Evolutionary conservation across 148 eudicot species (phyloP).

Genomic region (Rhododendron vialii): DNA sequence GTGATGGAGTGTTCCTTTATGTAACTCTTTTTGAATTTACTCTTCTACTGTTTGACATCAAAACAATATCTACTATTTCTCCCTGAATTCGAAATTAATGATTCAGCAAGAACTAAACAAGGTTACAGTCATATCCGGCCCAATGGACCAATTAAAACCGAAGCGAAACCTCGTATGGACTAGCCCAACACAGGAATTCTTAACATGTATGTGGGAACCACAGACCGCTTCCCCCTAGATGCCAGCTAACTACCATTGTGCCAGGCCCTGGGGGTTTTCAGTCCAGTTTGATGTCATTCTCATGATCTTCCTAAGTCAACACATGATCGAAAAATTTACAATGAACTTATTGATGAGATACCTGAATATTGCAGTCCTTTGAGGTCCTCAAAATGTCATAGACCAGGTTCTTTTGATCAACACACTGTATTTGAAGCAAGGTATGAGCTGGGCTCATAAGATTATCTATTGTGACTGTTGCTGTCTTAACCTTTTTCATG

Average conservation of each 20-base stretch:
- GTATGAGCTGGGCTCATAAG: constrained; percentile 88
- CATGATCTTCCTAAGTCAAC: neutral
- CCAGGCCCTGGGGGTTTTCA: neutral
- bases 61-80: neutral
- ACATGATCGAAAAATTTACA: neutral
- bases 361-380: constrained; percentile 78
- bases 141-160: too few relatives aligned
- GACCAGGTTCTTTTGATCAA: constrained; percentile 81
- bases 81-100: neutral
- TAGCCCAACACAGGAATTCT: neutral
- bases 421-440: constrained; percentile 77
- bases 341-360: constrained; percentile 17
- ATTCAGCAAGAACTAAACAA: neutral
- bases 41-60: neutral
- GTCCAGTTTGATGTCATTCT: neutral
- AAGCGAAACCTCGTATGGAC: neutral
- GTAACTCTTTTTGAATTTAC: neutral
- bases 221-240: neutral
- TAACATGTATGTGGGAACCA: neutral
- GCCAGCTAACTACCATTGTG: neutral
- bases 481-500: constrained; percentile 1
- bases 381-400: constrained; percentile 81
- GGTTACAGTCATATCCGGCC: neutral
- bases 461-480: constrained; percentile 24
- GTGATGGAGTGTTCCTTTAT: neutral